Percentiles rank a stretch among this genome's conserved stretches.
Evolutionary conservation across 1,284 basidiomycete genomes (phyloP).

Genomic region (Cryptococcus floricola): DNA sequence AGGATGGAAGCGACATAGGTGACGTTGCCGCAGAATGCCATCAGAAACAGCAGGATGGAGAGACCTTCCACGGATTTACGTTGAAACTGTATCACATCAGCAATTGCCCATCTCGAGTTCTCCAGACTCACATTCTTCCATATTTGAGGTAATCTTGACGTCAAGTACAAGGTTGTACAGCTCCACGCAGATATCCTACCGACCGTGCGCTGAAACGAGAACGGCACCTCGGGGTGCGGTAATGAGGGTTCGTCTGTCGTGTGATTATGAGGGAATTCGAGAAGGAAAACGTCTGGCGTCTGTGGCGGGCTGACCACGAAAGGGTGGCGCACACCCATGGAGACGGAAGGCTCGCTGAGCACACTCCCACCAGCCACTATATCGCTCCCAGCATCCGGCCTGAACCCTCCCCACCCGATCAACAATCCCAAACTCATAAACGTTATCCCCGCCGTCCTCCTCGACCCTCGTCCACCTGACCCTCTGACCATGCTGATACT

Average conservation of each 20-base stretch:
- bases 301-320: too few species aligned
- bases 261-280: not conserved
- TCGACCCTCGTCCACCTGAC: slow-evolving; percentile 24
- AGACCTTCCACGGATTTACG: slow-evolving; percentile 91
- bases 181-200: slow-evolving; percentile 88
- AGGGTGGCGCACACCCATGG: too few species aligned
- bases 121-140: slow-evolving; percentile 83
- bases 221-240: slow-evolving; percentile 18
- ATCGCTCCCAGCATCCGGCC: not conserved
- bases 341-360: too few species aligned
- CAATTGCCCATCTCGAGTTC: not conserved
- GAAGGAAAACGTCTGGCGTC: not conserved
- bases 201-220: slow-evolving; percentile 56
- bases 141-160: slow-evolving; percentile 86
- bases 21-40: slow-evolving; percentile 83
- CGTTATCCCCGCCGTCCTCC: slow-evolving; percentile 45
- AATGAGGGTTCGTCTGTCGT: not conserved
- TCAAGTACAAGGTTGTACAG: slow-evolving; percentile 85
- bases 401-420: slow-evolving; percentile 18
- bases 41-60: slow-evolving; percentile 86
- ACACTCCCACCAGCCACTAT: not conserved
- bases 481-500: slow-evolving; percentile 35
- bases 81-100: slow-evolving; percentile 58
- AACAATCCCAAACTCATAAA: slow-evolving; percentile 46
- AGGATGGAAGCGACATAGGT: slow-evolving; percentile 86